phyloP scores from a whole-genome alignment of 306 rosid species.

The Potentilla sterilis region DNA sequence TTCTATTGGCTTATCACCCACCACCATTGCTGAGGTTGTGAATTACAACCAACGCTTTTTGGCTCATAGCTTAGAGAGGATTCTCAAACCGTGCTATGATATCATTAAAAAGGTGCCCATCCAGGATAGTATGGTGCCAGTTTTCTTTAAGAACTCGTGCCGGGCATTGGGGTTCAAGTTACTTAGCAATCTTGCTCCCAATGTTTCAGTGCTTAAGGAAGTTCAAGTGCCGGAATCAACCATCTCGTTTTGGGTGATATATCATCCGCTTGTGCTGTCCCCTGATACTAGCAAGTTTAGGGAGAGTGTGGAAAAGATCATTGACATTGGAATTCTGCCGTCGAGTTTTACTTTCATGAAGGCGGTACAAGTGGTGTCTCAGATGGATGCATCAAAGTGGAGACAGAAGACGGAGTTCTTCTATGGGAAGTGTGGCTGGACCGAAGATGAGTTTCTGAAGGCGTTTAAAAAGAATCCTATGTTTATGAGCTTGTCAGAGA shows the following conservation, averaged over 20 bases:
- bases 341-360: conserved; percentile 9
- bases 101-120: conserved; percentile 15
- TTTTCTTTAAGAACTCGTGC: neutral
- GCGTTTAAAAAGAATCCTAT: conserved; percentile 32
- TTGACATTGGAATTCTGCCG: conserved; percentile 29
- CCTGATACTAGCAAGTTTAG: neutral
- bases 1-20: conserved; percentile 8
- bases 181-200: neutral
- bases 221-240: conserved; percentile 1
- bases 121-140: neutral
- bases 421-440: conserved; percentile 36
- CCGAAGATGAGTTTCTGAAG: conserved; percentile 19
- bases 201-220: neutral
- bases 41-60: neutral
- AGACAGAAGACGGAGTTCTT: conserved; percentile 12
- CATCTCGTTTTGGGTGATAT: neutral
- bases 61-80: conserved; percentile 7
- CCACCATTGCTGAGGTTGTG: neutral
- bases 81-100: conserved; percentile 12
- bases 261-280: neutral
- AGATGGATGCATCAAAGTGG: conserved; percentile 18
- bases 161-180: neutral
- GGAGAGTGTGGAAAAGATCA: conserved; percentile 16
- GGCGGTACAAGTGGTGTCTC: conserved; percentile 22
- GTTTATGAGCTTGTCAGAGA: conserved; percentile 20